Evolutionary conservation across 495 filamentous ascomycete genomes (phyloP).

Genomic region (Neurospora tetraspora): DNA sequence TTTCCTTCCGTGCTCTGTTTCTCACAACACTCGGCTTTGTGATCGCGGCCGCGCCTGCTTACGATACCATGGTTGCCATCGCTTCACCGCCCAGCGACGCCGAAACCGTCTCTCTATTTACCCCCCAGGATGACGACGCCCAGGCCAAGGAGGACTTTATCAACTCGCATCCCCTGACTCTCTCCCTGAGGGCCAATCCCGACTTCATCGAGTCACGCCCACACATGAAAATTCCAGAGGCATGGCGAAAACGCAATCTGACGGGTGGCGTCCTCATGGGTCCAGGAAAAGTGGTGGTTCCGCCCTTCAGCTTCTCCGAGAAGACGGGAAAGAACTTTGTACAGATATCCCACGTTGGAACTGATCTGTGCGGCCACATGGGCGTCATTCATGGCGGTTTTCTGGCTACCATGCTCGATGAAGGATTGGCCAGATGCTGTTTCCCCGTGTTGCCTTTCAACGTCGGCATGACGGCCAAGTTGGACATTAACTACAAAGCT

Average conservation of each 20-base stretch:
- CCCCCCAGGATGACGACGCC: conserved; percentile 48
- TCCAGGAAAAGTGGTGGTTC: conserved; percentile 66
- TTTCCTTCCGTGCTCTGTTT: conserved; percentile 26
- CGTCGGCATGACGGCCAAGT: conserved; percentile 80
- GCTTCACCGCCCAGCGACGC: conserved; percentile 54
- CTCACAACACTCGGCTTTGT: conserved; percentile 43
- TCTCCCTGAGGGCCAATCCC: conserved; percentile 53
- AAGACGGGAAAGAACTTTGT: conserved; percentile 60
- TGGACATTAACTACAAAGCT: conserved; percentile 80
- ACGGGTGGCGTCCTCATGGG: conserved; percentile 75
- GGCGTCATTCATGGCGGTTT: conserved; percentile 89
- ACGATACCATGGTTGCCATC: conserved; percentile 31
- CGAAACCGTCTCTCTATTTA: conserved; percentile 60
- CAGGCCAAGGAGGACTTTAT: conserved; percentile 62
- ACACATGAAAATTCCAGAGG: conserved; percentile 69
- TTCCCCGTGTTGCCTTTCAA: conserved; percentile 84
- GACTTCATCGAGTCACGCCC: conserved; percentile 71
- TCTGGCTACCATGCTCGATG: conserved; percentile 84
- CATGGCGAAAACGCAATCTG: conserved; percentile 59
- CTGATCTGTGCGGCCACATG: conserved; percentile 78
- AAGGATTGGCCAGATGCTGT: conserved; percentile 82
- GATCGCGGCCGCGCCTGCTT: conserved; percentile 41
- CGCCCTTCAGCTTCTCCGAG: conserved; percentile 68
- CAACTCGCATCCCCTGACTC: conserved; percentile 60
- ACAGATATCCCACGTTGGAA: conserved; percentile 69